phyloP scores from a whole-genome alignment of 805 yeast species.

The Kuraishia cidri region DNA sequence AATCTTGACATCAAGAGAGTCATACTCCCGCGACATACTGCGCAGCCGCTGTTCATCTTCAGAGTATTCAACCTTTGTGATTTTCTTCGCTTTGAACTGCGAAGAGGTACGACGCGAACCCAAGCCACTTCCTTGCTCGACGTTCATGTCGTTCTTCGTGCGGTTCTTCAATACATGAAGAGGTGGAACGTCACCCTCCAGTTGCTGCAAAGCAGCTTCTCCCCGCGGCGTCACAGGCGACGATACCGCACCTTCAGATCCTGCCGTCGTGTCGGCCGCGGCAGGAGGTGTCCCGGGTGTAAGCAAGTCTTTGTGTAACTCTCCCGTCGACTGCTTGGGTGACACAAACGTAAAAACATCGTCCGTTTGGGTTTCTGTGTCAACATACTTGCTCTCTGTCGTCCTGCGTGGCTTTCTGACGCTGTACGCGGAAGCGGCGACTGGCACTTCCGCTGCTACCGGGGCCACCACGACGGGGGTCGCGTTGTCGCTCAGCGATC shows the following conservation, averaged over 20 bases:
- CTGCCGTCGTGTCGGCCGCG: neutral
- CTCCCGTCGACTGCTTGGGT: neutral
- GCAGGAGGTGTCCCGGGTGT: neutral
- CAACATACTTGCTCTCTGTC: neutral
- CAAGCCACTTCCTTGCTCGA: too few species aligned
- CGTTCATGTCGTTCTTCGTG: conserved; percentile 1
- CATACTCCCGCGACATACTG: conserved; percentile 8
- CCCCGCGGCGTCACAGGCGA: conserved; percentile 1
- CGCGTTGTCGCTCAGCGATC: conserved; percentile 17
- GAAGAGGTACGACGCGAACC: conserved; percentile 12
- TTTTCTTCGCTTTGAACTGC: conserved; percentile 14
- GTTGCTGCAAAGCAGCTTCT: neutral
- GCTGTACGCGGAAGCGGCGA: neutral
- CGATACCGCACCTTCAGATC: neutral
- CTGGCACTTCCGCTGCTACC: neutral
- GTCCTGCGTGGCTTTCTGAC: neutral
- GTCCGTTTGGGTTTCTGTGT: neutral
- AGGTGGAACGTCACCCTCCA: conserved; percentile 1
- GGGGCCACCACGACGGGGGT: neutral
- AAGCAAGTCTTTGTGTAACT: neutral
- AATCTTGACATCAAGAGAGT: conserved; percentile 11
- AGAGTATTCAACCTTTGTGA: conserved; percentile 4
- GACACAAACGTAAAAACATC: neutral
- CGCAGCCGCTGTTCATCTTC: conserved; percentile 9
- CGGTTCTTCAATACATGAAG: conserved; percentile 4